Conservation (phyloP, 75 land plant genomes). For the Azolla pinnata region DNA sequence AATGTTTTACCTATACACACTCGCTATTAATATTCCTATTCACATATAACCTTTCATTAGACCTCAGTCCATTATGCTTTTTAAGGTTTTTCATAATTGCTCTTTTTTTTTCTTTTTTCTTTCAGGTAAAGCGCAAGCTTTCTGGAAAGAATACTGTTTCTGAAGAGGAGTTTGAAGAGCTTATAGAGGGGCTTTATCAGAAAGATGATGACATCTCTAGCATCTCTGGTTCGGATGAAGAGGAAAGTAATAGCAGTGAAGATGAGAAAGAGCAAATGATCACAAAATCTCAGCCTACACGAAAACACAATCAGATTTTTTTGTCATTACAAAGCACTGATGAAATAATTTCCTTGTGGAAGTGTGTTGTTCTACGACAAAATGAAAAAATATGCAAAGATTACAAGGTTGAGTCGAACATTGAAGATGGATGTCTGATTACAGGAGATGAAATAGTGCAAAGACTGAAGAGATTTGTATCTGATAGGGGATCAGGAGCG, state of each 20-base stretch:
- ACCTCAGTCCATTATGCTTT: background rate
- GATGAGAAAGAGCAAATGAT: background rate
- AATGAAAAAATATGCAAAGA: constrained; percentile 32
- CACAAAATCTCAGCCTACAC: constrained; percentile 2
- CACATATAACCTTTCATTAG: too few relatives aligned
- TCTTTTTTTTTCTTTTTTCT: background rate
- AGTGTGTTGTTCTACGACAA: constrained; percentile 47
- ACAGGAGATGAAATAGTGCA: constrained; percentile 36
- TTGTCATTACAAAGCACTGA: constrained; percentile 37
- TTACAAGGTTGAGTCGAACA: constrained; percentile 1
- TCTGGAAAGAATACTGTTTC: constrained; percentile 57
- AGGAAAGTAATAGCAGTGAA: constrained; percentile 25
- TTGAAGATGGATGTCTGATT: constrained; percentile 12
- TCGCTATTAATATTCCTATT: too few relatives aligned
- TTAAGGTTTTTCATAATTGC: background rate
- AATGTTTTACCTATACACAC: too few relatives aligned
- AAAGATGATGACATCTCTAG: constrained; percentile 76
- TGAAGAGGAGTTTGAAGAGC: constrained; percentile 77
- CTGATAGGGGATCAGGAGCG: constrained; percentile 33
- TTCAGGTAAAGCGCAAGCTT: constrained; percentile 69
- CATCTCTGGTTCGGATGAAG: constrained; percentile 94
- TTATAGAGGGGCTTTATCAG: constrained; percentile 28
- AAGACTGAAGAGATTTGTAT: constrained; percentile 38
- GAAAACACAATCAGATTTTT: constrained; percentile 29
- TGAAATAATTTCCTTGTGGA: constrained; percentile 55